These are phyloP conservation scores for Hymenoscyphus scutula DNA, from an alignment of 2,329 filamentous ascomycete species.

Conservation along the genomic window DNA sequence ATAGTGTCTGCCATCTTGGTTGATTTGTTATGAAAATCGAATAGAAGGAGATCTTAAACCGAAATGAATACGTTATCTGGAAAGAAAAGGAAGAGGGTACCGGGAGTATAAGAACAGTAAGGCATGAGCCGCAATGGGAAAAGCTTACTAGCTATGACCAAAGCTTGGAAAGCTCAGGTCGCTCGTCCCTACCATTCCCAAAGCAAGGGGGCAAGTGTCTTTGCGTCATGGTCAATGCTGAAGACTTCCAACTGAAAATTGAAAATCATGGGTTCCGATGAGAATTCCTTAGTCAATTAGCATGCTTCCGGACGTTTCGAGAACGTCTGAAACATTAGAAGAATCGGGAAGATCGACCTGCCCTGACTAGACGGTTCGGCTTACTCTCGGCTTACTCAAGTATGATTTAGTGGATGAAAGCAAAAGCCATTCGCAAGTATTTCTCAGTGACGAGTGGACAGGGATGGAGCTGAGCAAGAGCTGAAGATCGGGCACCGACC, in stretches of 20 bases:
- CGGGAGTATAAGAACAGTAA: background rate
- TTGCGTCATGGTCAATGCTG: background rate
- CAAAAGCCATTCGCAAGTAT: background rate
- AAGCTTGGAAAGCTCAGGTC: background rate
- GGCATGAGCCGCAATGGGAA: background rate
- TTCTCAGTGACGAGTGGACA: background rate
- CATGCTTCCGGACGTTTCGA: background rate
- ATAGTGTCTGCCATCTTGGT: background rate
- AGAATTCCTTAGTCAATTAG: background rate
- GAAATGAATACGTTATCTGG: background rate
- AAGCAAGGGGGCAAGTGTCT: background rate
- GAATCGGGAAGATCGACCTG: background rate
- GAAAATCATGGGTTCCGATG: background rate
- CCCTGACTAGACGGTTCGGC: background rate
- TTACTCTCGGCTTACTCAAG: too few species aligned
- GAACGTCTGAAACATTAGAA: background rate
- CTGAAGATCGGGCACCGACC: too few species aligned
- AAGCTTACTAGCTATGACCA: background rate
- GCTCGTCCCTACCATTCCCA: background rate
- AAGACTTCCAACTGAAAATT: background rate
- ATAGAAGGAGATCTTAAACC: background rate
- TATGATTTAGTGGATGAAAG: too few species aligned
- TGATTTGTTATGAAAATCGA: background rate
- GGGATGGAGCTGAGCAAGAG: too few species aligned
- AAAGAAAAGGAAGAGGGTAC: background rate